Evolutionary conservation across 75 land plant species (phyloP).

Genomic region (Pinus taeda): DNA sequence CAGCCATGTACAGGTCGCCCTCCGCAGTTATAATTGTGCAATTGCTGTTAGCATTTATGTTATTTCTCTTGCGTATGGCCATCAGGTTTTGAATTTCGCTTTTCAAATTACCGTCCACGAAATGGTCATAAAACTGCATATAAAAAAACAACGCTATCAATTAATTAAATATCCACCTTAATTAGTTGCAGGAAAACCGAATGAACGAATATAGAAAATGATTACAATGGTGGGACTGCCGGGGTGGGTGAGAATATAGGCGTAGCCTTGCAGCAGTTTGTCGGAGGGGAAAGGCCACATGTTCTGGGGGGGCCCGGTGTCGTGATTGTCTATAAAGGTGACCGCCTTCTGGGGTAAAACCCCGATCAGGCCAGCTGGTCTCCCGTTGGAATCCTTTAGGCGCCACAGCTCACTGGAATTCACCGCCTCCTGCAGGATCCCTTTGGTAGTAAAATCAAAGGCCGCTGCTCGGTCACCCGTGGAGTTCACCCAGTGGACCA

Average conservation of each 20-base stretch:
- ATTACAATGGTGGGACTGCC: conserved; percentile 37
- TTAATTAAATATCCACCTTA: not conserved
- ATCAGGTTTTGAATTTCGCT: conserved; percentile 17
- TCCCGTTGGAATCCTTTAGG: conserved; percentile 22
- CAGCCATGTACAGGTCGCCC: conserved; percentile 33
- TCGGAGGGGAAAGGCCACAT: conserved; percentile 56
- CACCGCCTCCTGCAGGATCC: conserved; percentile 26
- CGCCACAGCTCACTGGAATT: conserved; percentile 29
- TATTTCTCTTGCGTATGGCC: conserved; percentile 24
- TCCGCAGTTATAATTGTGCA: conserved; percentile 24
- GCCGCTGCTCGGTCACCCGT: conserved; percentile 8
- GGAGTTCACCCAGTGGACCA: conserved; percentile 20
- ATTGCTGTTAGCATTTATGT: conserved; percentile 27
- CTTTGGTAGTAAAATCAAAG: conserved; percentile 31
- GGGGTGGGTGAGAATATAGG: conserved; percentile 69
- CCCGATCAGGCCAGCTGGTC: conserved; percentile 48
- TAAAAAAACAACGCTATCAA: not conserved
- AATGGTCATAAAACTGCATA: conserved; percentile 51
- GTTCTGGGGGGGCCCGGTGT: conserved; percentile 35
- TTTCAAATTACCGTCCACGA: conserved; percentile 29
- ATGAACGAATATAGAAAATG: not conserved
- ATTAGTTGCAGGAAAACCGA: no score
- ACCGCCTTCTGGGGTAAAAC: conserved; percentile 43
- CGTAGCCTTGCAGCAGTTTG: conserved; percentile 61
- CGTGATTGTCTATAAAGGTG: conserved; percentile 49